A percentile compares a stretch with the other conserved stretches of the same genome.
These are phyloP conservation scores for Sungouiella thailandica DNA, from an alignment of 805 yeast species.

Conservation along the genomic window DNA sequence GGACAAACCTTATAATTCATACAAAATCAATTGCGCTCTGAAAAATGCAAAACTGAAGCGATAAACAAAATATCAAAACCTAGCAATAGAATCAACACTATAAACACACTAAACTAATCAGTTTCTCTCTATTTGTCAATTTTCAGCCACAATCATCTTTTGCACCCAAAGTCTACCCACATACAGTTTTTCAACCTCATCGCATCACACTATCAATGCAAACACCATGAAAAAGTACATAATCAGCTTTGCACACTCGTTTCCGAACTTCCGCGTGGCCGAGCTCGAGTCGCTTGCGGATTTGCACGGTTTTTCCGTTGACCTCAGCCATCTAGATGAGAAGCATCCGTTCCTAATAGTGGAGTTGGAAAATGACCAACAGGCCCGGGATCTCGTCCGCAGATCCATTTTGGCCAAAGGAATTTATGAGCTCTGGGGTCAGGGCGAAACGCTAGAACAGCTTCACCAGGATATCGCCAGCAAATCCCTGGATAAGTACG, in stretches of 20 bases:
- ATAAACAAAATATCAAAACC: too few species aligned
- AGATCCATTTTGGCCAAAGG: constrained; percentile 70
- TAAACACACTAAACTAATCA: too few species aligned
- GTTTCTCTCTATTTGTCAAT: not conserved
- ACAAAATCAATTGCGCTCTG: too few species aligned
- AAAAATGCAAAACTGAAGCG: too few species aligned
- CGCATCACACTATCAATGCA: not conserved
- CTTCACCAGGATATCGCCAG: constrained; percentile 50
- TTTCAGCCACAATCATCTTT: too few species aligned
- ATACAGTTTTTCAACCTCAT: too few species aligned
- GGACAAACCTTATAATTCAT: too few species aligned
- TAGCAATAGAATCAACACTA: too few species aligned
- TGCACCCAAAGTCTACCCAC: not conserved
- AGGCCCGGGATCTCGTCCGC: constrained; percentile 58
- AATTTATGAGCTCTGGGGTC: constrained; percentile 83
- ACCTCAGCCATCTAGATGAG: constrained; percentile 54
- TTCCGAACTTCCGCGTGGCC: constrained; percentile 70
- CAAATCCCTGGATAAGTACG: constrained; percentile 29
- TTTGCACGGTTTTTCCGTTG: constrained; percentile 49
- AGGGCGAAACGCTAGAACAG: constrained; percentile 49
- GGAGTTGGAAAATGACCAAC: constrained; percentile 57
- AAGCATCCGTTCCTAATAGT: constrained; percentile 68
- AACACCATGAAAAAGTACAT: constrained; percentile 52
- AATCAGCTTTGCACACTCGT: constrained; percentile 81
- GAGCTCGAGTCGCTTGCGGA: constrained; percentile 85